Conservation (phyloP, 805 yeast species). For the Hemisphaericaspora nanyangensis region DNA sequence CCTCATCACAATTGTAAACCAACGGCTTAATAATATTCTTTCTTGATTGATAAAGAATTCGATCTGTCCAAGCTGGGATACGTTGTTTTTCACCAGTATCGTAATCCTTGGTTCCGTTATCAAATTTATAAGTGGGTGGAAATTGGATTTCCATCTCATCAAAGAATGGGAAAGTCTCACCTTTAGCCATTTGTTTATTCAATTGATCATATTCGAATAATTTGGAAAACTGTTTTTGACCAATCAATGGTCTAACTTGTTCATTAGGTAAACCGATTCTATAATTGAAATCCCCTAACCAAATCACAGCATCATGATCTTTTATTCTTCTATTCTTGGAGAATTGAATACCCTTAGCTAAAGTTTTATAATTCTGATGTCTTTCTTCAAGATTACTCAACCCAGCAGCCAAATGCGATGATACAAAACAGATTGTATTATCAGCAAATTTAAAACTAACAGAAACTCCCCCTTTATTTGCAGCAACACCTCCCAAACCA, state of each 20-base stretch:
- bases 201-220: constrained; percentile 77
- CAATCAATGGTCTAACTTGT: constrained; percentile 58
- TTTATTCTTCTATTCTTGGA: constrained; percentile 44
- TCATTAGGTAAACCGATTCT: constrained; percentile 72
- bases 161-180: constrained; percentile 71
- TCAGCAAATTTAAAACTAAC: constrained; percentile 63
- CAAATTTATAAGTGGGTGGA: constrained; percentile 89
- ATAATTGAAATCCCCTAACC: constrained; percentile 96
- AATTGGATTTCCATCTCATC: constrained; percentile 74
- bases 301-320: constrained; percentile 82
- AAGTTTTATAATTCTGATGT: constrained; percentile 79
- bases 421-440: constrained; percentile 72
- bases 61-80: constrained; percentile 95
- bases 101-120: constrained; percentile 73
- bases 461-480: constrained; percentile 77
- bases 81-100: constrained; percentile 91
- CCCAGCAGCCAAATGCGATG: constrained; percentile 94
- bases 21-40: constrained; percentile 57
- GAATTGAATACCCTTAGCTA: constrained; percentile 65
- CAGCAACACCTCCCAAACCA: constrained; percentile 89
- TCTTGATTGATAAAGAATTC: constrained; percentile 61
- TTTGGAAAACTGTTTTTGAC: constrained; percentile 39
- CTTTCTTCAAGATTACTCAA: constrained; percentile 75
- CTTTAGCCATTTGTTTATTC: constrained; percentile 61
- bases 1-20: constrained; percentile 55